phyloP scores from a whole-genome alignment of 2,329 filamentous ascomycete genomes.

The Anisogramma anomala region DNA sequence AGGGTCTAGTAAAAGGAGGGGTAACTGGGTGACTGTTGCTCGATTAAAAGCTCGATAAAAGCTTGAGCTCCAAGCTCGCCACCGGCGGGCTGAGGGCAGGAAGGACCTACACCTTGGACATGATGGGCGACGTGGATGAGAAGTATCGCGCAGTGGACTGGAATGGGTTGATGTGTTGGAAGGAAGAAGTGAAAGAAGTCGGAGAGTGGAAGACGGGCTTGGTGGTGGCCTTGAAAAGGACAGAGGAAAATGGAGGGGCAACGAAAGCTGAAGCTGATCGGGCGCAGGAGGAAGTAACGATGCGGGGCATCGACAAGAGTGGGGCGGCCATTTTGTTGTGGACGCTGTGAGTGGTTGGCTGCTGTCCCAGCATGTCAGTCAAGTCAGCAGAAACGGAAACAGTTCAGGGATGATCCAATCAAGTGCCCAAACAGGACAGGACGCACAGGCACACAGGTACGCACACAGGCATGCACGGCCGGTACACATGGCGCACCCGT shows the following conservation, averaged over 20 bases:
- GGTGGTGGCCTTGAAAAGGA: slow-evolving; percentile 20
- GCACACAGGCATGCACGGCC: too few species aligned
- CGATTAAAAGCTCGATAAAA: too few species aligned
- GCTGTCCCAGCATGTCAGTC: not conserved
- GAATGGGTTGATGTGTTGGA: slow-evolving; percentile 21
- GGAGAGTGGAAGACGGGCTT: slow-evolving; percentile 20
- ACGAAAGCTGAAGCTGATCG: slow-evolving; percentile 19
- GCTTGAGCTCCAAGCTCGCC: not conserved
- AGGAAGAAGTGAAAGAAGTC: slow-evolving; percentile 28
- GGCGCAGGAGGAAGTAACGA: slow-evolving; percentile 22
- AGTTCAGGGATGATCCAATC: slow-evolving; percentile 14
- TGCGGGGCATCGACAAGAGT: slow-evolving; percentile 22
- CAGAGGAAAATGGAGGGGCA: slow-evolving; percentile 25
- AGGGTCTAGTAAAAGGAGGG: not conserved
- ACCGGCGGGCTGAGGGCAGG: not conserved
- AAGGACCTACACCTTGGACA: slow-evolving; percentile 59
- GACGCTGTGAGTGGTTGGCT: not conserved
- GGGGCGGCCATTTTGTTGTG: slow-evolving; percentile 25
- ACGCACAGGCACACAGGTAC: too few species aligned
- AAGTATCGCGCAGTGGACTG: slow-evolving; percentile 25
- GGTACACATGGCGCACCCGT: too few species aligned
- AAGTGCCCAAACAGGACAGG: not conserved
- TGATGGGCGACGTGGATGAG: slow-evolving; percentile 41
- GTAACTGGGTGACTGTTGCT: too few species aligned
- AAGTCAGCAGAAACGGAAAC: not conserved